Conservation (phyloP, 2,329 filamentous ascomycete genomes). For the Tolypocladium nubicola region DNA sequence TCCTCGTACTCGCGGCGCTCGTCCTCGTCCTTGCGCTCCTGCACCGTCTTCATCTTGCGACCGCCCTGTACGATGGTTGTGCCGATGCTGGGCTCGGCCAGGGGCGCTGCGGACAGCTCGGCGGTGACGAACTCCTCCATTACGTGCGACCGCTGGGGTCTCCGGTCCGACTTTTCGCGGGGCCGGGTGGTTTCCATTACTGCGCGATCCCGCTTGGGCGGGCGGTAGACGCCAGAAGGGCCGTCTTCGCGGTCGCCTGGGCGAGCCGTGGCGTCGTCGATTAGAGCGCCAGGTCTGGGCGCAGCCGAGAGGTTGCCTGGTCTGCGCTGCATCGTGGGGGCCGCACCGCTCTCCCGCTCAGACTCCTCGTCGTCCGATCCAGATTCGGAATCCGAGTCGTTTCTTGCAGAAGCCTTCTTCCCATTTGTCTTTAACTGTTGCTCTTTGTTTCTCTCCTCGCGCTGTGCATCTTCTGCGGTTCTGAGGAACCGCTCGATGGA, state of each 20-base stretch:
- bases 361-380: slow-evolving; percentile 18
- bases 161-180: slow-evolving; percentile 46
- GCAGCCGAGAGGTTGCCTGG: slow-evolving; percentile 12
- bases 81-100: slow-evolving; percentile 83
- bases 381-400: slow-evolving; percentile 15
- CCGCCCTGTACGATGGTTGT: slow-evolving; percentile 76
- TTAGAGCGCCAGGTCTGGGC: slow-evolving; percentile 19
- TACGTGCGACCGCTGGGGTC: slow-evolving; percentile 64
- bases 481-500: slow-evolving; percentile 92
- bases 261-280: slow-evolving; percentile 20
- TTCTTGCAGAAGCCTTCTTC: slow-evolving; percentile 7
- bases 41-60: slow-evolving; percentile 64
- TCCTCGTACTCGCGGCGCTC: slow-evolving; percentile 86
- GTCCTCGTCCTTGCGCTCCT: slow-evolving; percentile 65
- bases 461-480: slow-evolving; percentile 66
- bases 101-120: slow-evolving; percentile 72
- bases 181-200: slow-evolving; percentile 65
- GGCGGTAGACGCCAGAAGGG: slow-evolving; percentile 68
- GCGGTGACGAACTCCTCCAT: slow-evolving; percentile 86
- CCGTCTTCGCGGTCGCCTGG: slow-evolving; percentile 17
- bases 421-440: slow-evolving; percentile 15
- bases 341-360: slow-evolving; percentile 26
- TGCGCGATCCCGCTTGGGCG: slow-evolving; percentile 79
- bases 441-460: slow-evolving; percentile 25
- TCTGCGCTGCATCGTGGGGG: slow-evolving; percentile 11